These are phyloP conservation scores for Desmodesmus armatus DNA, from an alignment of 139 green algal genomes.

Conservation along the genomic window DNA sequence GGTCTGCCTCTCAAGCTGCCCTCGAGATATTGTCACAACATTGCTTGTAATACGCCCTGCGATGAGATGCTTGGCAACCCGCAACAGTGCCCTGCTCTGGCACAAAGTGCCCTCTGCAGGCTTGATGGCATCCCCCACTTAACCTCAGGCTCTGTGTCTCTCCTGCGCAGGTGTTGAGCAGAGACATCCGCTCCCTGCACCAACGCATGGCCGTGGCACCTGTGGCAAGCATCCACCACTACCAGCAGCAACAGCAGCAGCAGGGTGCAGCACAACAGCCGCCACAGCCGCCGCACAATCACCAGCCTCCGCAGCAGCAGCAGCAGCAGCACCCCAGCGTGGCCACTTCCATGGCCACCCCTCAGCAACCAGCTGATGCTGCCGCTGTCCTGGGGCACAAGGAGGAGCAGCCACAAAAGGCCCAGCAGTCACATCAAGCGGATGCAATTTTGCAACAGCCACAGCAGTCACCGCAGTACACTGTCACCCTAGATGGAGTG, in stretches of 20 bases:
- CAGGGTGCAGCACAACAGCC: not conserved
- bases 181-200: constrained; percentile 81
- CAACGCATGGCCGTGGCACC: constrained; percentile 62
- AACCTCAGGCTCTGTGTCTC: no score
- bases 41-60: no score
- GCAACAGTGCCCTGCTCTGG: not conserved
- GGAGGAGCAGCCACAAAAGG: not conserved
- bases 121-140: no score
- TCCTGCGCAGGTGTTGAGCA: constrained; percentile 63
- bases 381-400: not conserved
- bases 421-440: not conserved
- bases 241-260: not conserved
- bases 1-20: no score
- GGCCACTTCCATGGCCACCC: not conserved
- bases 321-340: not conserved
- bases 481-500: constrained; percentile 72
- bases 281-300: constrained; percentile 14
- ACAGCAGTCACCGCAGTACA: constrained; percentile 44
- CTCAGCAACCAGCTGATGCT: not conserved
- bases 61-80: not conserved
- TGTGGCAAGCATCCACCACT: no score
- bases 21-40: no score
- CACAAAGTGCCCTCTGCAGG: not conserved
- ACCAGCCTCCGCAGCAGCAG: not conserved
- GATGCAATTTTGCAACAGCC: not conserved